phyloP scores from a whole-genome alignment of 805 yeast genomes.

The Monosporozyma aerobia region DNA sequence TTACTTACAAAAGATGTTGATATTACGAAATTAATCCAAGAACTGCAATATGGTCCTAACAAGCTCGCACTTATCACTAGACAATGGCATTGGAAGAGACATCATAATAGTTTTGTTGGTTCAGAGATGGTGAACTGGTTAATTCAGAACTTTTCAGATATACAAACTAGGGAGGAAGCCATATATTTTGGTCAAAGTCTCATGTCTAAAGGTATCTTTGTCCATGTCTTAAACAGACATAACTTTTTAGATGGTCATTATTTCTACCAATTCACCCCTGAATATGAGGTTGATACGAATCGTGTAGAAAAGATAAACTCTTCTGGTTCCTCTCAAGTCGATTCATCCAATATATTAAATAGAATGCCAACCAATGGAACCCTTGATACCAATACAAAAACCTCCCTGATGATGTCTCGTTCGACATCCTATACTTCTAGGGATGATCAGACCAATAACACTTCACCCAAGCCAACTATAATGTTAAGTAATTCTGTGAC shows the following conservation, averaged over 20 bases:
- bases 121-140: slow-evolving; percentile 83
- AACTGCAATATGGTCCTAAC: slow-evolving; percentile 48
- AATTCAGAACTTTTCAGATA: slow-evolving; percentile 66
- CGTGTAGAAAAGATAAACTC: slow-evolving; percentile 8
- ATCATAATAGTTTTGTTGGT: slow-evolving; percentile 73
- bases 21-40: slow-evolving; percentile 46
- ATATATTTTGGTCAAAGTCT: slow-evolving; percentile 66
- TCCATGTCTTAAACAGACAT: slow-evolving; percentile 79
- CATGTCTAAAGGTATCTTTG: slow-evolving; percentile 62
- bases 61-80: slow-evolving; percentile 68
- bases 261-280: slow-evolving; percentile 63
- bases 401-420: slow-evolving; percentile 5
- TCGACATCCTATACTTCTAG: slow-evolving; percentile 8
- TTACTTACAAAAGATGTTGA: slow-evolving; percentile 42
- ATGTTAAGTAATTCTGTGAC: slow-evolving; percentile 57
- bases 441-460: slow-evolving; percentile 7
- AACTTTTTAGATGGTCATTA: slow-evolving; percentile 88
- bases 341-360: slow-evolving; percentile 2
- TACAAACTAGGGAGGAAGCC: slow-evolving; percentile 77
- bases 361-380: slow-evolving; percentile 6
- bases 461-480: slow-evolving; percentile 29
- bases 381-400: slow-evolving; percentile 4
- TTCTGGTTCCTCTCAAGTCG: slow-evolving; percentile 1
- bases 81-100: slow-evolving; percentile 83
- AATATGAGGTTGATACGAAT: slow-evolving; percentile 29